A percentile compares a stretch with the other conserved stretches of the same genome.
Evolutionary conservation across 75 land plant genomes (phyloP).

Genomic region (Ceratopteris richardii): DNA sequence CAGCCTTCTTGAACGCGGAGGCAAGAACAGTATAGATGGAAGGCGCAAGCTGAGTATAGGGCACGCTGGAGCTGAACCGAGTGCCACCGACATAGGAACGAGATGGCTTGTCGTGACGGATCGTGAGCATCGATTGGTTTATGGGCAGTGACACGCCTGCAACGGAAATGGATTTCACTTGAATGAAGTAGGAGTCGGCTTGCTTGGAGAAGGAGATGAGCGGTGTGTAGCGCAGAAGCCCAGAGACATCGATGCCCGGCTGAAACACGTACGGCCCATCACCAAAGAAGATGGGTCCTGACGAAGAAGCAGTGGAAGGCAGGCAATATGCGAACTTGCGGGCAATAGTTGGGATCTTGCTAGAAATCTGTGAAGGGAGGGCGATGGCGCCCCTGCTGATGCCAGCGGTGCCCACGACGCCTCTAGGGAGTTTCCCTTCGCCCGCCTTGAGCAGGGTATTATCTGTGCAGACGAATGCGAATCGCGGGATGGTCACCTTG

Average conservation of each 20-base stretch:
- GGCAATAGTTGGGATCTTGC: slow-evolving; percentile 10
- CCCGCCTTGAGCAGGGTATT: background rate
- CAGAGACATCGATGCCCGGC: background rate
- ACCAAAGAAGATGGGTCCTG: background rate
- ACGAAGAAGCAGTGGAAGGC: background rate
- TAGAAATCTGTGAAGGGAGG: slow-evolving; percentile 37
- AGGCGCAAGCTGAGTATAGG: background rate
- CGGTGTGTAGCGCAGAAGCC: slow-evolving; percentile 1
- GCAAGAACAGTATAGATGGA: background rate
- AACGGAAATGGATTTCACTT: background rate
- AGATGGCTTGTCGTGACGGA: background rate
- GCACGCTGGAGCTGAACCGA: background rate
- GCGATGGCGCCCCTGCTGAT: slow-evolving; percentile 28
- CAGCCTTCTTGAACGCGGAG: background rate
- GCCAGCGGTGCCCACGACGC: slow-evolving; percentile 33
- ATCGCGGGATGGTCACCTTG: slow-evolving; percentile 5
- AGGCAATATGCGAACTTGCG: background rate
- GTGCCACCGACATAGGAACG: background rate
- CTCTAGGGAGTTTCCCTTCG: slow-evolving; percentile 3
- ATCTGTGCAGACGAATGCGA: slow-evolving; percentile 38
- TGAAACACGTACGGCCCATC: slow-evolving; percentile 19
- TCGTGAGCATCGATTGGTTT: background rate
- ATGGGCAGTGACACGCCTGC: background rate
- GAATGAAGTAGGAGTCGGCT: background rate
- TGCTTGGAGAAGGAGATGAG: slow-evolving; percentile 14